Evolutionary conservation across 2,329 filamentous ascomycete species (phyloP).

Genomic region (Ophiostoma tasmaniense): DNA sequence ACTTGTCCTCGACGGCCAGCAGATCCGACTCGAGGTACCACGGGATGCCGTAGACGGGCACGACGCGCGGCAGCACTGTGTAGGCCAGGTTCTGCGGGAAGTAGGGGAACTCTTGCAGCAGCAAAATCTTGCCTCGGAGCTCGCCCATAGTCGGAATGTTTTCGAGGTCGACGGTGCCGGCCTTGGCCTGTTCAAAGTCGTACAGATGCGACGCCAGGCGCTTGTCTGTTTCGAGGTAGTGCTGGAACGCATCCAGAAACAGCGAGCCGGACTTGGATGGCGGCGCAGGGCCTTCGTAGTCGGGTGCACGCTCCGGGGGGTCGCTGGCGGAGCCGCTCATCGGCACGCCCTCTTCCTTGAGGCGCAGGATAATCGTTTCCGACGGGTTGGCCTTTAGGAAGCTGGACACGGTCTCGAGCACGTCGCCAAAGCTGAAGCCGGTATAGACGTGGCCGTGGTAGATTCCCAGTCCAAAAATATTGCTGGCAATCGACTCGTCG

Average conservation of each 20-base stretch:
- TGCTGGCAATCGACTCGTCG: constrained; percentile 13
- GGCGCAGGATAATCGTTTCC: constrained; percentile 41
- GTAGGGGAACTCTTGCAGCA: constrained; percentile 40
- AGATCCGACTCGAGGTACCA: constrained; percentile 35
- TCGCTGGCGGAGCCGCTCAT: constrained; percentile 23
- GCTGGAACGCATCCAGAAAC: constrained; percentile 40
- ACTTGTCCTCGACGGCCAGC: constrained; percentile 40
- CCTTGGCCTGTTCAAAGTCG: constrained; percentile 23
- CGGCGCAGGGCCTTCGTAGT: neutral
- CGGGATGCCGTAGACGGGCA: constrained; percentile 32
- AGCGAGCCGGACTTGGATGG: constrained; percentile 15
- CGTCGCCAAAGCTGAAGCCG: constrained; percentile 36
- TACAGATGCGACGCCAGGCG: constrained; percentile 30
- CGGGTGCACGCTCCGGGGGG: constrained; percentile 9
- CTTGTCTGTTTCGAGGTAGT: constrained; percentile 31
- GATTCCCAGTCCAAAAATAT: constrained; percentile 31
- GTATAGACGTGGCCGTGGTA: constrained; percentile 41
- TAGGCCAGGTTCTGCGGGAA: constrained; percentile 11
- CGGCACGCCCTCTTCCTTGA: constrained; percentile 40
- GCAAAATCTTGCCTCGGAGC: constrained; percentile 38
- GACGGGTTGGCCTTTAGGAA: constrained; percentile 39
- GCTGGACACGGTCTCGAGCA: constrained; percentile 35
- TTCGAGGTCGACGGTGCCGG: constrained; percentile 10
- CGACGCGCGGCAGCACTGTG: constrained; percentile 5
- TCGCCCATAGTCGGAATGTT: constrained; percentile 36